Evolutionary conservation across 768 basidiomycete species (phyloP), one percentile per base, ranked within the genome.

Genomic region (Mycena alexandri): DNA sequence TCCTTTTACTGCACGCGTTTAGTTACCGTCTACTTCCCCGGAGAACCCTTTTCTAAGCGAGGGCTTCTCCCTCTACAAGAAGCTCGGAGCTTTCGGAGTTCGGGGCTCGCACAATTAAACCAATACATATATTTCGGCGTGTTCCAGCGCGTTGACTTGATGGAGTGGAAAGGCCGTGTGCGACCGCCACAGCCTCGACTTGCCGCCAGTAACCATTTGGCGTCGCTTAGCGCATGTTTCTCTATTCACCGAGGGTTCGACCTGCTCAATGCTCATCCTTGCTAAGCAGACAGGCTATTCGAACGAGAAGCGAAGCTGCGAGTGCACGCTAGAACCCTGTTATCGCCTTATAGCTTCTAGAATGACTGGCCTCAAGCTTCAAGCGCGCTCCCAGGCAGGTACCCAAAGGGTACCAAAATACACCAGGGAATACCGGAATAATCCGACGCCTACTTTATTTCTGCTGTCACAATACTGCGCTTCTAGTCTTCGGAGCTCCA

Each of bases 61-160:
- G 43, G 9, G 10, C 2, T 44, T 17, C 43, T 57, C 46, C 56
- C 43, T 12, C 24, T 38, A 12, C 21, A 33, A 25, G 44, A 24
- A 9, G 48, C 10, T 38, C 38, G 38, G 38, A 51, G 24, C 48
- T 29, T 9, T 33, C 56, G 56, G 56, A 46, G 25, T 29, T 46
- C 16, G 22, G 24, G 17, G 16, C 24, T 12, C 13, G 33, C 17
- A 56, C 25, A 38, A n/a, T 46, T 10, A 21, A 60, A 21, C 13
- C 16, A 50, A 25, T 48, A 24, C 5, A 25, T 11, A 38, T 38
- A 10, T 38, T 25, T 56, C 59, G 59, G 59, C 47, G 38, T 60
- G 17, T 60, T 50, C 59, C 59, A 22, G 47, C 29, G 7, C 17
- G 56, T 46, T 46, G 11, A 57, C n/a, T 57, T 46, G 56, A 19